Percentiles rank a stretch among this genome's conserved stretches.
These are phyloP conservation scores for Tympanopsis confertula DNA, from an alignment of 2,329 filamentous ascomycete species.

Conservation along the genomic window DNA sequence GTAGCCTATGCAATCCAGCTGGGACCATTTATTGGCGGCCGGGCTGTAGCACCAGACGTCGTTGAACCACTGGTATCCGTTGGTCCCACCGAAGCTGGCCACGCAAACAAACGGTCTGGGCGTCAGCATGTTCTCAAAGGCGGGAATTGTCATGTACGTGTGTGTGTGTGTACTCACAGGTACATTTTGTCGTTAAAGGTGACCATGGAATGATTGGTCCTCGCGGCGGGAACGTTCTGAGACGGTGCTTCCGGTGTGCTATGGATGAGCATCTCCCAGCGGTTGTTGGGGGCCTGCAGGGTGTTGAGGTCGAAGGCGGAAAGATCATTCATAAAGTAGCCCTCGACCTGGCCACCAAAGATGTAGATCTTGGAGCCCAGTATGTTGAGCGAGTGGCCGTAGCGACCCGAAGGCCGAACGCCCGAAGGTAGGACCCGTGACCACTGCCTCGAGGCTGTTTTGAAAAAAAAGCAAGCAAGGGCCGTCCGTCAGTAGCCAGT, in stretches of 20 bases:
- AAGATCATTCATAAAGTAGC: constrained; percentile 95
- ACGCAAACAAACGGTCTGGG: too few relatives aligned
- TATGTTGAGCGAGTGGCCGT: constrained; percentile 93
- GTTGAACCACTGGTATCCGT: constrained; percentile 95
- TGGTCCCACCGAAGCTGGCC: constrained; percentile 84
- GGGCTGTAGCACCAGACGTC: constrained; percentile 97
- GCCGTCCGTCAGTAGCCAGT: too few relatives aligned
- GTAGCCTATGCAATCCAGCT: constrained; percentile 93
- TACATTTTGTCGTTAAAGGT: constrained; percentile 90
- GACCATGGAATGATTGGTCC: constrained; percentile 89
- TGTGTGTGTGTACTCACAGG: constrained; percentile 47
- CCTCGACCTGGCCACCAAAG: constrained; percentile 94
- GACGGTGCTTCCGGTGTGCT: constrained; percentile 50
- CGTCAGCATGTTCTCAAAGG: constrained; percentile 6
- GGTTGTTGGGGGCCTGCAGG: constrained; percentile 77
- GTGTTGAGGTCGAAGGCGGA: constrained; percentile 93
- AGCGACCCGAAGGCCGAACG: constrained; percentile 75
- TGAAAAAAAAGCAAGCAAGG: background rate
- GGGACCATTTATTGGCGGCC: constrained; percentile 67
- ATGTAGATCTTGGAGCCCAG: constrained; percentile 94
- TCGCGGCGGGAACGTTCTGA: constrained; percentile 66
- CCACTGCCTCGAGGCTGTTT: constrained; percentile 86
- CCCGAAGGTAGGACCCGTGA: constrained; percentile 84
- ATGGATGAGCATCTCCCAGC: constrained; percentile 84
- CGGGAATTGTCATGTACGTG: constrained; percentile 1